A percentile compares a stretch with the other conserved stretches of the same genome.
phyloP scores from a whole-genome alignment of 306 rosid genomes.

The Gleditsia sinensis region DNA sequence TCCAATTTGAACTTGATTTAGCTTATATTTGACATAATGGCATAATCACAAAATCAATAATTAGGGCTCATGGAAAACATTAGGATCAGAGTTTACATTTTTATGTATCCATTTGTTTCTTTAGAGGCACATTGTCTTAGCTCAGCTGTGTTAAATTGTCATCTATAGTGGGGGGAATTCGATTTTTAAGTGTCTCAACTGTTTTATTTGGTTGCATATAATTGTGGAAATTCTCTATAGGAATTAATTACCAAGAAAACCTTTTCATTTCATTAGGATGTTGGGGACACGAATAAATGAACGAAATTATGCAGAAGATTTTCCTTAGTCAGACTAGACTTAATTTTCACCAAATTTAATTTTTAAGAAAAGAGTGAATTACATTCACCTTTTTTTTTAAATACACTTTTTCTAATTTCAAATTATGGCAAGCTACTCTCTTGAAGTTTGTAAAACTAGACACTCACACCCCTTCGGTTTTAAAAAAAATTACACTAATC shows the following conservation, averaged over 20 bases:
- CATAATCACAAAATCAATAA: neutral
- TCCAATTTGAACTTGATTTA: neutral
- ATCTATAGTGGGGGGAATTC: neutral
- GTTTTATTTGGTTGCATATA: too few relatives aligned
- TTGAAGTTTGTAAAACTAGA: too few relatives aligned
- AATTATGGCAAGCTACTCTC: too few relatives aligned
- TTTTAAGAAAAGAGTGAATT: too few relatives aligned
- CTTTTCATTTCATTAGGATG: constrained; percentile 13
- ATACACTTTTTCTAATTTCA: too few relatives aligned
- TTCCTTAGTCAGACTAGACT: neutral
- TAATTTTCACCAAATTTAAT: neutral
- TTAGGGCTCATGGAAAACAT: neutral
- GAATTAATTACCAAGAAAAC: neutral
- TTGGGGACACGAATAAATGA: neutral
- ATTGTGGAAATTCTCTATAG: too few relatives aligned
- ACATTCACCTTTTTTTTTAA: too few relatives aligned
- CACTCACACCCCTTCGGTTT: too few relatives aligned
- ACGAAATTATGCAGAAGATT: neutral
- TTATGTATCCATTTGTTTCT: neutral
- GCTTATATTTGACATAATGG: constrained; percentile 22
- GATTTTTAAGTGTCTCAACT: too few relatives aligned
- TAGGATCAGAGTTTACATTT: neutral
- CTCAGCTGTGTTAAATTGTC: neutral
- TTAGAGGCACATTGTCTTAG: neutral
- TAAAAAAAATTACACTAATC: too few relatives aligned